Conservation (phyloP, 805 yeast genomes). For the Spencermartinsiella europaea region DNA sequence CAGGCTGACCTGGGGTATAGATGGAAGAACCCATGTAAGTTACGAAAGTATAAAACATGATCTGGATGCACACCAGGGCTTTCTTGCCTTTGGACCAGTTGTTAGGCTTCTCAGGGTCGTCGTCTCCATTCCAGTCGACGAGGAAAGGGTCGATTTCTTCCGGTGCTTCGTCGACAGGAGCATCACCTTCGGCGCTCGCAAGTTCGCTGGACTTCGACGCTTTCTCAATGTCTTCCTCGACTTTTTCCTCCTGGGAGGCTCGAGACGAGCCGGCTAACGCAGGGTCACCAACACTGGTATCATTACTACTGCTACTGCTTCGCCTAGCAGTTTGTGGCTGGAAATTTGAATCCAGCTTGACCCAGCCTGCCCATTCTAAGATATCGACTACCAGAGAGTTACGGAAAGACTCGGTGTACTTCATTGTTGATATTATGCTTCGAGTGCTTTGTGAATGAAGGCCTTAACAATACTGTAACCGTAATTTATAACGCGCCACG, state of each 20-base stretch:
- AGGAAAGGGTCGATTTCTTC: slow-evolving; percentile 18
- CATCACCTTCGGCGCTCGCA: neutral
- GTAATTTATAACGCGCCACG: no score
- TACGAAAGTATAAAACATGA: slow-evolving; percentile 44
- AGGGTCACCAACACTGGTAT: neutral
- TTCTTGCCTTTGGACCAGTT: slow-evolving; percentile 50
- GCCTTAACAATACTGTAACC: no score
- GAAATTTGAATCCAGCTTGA: slow-evolving; percentile 9
- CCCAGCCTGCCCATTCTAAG: slow-evolving; percentile 10
- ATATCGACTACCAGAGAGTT: slow-evolving; percentile 13
- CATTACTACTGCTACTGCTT: neutral
- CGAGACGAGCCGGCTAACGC: neutral
- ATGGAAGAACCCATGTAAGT: slow-evolving; percentile 59
- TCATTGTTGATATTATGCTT: no score
- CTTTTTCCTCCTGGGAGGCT: neutral
- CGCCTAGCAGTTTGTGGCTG: slow-evolving; percentile 7
- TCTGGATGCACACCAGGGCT: slow-evolving; percentile 34
- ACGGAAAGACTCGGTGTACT: slow-evolving; percentile 10
- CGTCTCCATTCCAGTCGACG: slow-evolving; percentile 31
- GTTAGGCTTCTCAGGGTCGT: slow-evolving; percentile 39
- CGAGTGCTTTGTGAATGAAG: no score
- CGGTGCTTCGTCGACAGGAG: neutral
- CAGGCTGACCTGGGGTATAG: slow-evolving; percentile 49
- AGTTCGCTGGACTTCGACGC: neutral
- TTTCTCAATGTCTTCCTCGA: neutral